Percentiles rank a stretch among this genome's conserved stretches.
Evolutionary conservation across 108 stramenopile genomes (phyloP).

Genomic region (Skeletonema costatum): DNA sequence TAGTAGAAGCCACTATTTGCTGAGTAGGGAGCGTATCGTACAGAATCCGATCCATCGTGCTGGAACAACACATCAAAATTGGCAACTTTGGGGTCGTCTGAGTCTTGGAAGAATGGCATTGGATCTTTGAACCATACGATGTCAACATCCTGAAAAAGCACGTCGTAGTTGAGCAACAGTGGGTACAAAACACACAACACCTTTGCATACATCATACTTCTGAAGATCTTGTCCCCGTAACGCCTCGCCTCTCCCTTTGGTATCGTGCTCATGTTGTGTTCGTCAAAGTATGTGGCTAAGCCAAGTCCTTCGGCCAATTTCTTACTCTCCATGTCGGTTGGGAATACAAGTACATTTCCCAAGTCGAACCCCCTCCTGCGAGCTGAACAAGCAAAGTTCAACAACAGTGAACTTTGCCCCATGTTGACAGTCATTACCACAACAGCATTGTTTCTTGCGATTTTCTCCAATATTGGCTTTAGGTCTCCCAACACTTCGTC

Average conservation of each 20-base stretch:
- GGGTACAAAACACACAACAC: constrained; percentile 71
- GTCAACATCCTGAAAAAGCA: constrained; percentile 90
- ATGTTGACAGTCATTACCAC: constrained; percentile 53
- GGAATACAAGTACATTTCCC: constrained; percentile 76
- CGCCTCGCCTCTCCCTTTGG: constrained; percentile 57
- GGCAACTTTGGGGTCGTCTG: constrained; percentile 7
- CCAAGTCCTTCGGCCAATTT: constrained; percentile 75
- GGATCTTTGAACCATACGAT: constrained; percentile 61
- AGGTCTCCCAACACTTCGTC: constrained; percentile 48
- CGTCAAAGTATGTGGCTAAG: constrained; percentile 72
- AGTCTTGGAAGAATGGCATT: constrained; percentile 38
- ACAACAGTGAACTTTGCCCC: constrained; percentile 53
- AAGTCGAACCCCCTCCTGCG: constrained; percentile 52
- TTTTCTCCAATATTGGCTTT: constrained; percentile 44
- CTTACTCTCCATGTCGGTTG: constrained; percentile 75
- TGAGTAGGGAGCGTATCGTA: constrained; percentile 56
- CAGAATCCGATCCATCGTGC: constrained; percentile 77
- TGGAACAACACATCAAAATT: constrained; percentile 70
- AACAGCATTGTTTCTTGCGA: constrained; percentile 56
- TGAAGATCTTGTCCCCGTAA: constrained; percentile 81
- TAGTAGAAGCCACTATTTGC: constrained; percentile 90
- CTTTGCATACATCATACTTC: constrained; percentile 92
- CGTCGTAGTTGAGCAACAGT: constrained; percentile 66
- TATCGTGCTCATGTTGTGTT: constrained; percentile 65
- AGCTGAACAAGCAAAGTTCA: constrained; percentile 62